These are phyloP conservation scores for Mycothermus thermophilus DNA, from an alignment of 495 filamentous ascomycete species.

Conservation along the genomic window DNA sequence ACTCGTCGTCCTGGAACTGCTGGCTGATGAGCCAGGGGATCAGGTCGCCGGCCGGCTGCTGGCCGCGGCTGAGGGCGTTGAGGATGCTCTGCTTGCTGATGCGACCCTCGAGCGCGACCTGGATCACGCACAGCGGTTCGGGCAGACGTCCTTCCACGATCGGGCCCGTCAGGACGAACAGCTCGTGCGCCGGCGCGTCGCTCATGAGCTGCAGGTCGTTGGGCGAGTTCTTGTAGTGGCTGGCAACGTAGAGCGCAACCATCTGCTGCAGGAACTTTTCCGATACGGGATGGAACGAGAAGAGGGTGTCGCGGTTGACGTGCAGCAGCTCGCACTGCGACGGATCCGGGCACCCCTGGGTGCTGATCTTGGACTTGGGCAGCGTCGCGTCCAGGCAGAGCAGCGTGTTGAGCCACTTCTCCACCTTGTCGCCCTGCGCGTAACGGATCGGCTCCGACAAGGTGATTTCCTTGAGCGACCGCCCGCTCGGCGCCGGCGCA, in stretches of 20 bases:
- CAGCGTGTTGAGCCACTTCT: slow-evolving; percentile 91
- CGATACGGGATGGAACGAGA: slow-evolving; percentile 93
- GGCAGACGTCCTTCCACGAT: slow-evolving; percentile 71
- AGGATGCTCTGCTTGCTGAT: slow-evolving; percentile 89
- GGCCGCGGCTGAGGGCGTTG: slow-evolving; percentile 75
- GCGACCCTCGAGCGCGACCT: slow-evolving; percentile 85
- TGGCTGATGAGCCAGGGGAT: slow-evolving; percentile 98
- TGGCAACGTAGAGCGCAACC: slow-evolving; percentile 96
- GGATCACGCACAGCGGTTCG: slow-evolving; percentile 88
- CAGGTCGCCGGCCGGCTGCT: slow-evolving; percentile 82
- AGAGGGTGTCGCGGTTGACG: slow-evolving; percentile 93
- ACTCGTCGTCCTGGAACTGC: slow-evolving; percentile 97
- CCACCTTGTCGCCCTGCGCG: slow-evolving; percentile 75
- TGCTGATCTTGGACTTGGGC: slow-evolving; percentile 57
- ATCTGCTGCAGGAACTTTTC: slow-evolving; percentile 96
- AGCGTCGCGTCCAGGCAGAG: slow-evolving; percentile 87
- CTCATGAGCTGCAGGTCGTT: slow-evolving; percentile 97
- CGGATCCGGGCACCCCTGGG: slow-evolving; percentile 77
- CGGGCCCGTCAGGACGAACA: slow-evolving; percentile 87
- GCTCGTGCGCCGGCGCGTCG: slow-evolving; percentile 92
- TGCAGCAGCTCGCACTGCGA: slow-evolving; percentile 79
- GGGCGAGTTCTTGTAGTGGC: slow-evolving; percentile 96
- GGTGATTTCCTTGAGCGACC: slow-evolving; percentile 84
- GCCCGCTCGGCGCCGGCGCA: slow-evolving; percentile 47
- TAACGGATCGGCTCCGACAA: slow-evolving; percentile 92